These are phyloP conservation scores for Microsporum canis DNA, from an alignment of 2,329 filamentous ascomycete genomes.

Conservation along the genomic window DNA sequence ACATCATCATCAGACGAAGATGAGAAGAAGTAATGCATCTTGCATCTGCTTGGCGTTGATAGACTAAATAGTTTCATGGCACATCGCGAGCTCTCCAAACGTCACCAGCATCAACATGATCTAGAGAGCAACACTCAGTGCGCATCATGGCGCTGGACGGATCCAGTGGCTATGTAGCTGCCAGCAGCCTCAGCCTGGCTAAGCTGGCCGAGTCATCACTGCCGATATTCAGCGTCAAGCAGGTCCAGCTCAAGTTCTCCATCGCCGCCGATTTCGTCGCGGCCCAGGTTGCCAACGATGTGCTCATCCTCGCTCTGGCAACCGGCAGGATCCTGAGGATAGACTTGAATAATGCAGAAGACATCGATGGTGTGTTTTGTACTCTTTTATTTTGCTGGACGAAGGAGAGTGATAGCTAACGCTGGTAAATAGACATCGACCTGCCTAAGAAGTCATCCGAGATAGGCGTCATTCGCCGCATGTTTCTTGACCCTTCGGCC, in stretches of 20 bases:
- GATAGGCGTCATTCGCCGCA: slow-evolving; percentile 80
- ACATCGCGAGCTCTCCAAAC: too few species aligned
- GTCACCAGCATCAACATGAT: slow-evolving; percentile 7
- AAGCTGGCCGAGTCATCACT: slow-evolving; percentile 51
- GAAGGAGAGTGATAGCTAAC: not conserved
- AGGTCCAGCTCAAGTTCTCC: slow-evolving; percentile 85
- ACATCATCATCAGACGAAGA: too few species aligned
- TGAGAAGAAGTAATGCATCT: too few species aligned
- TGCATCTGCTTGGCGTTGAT: too few species aligned
- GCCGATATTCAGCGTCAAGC: slow-evolving; percentile 90
- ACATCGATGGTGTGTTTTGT: slow-evolving; percentile 67
- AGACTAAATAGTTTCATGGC: too few species aligned
- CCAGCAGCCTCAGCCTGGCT: slow-evolving; percentile 50
- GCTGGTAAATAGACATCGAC: slow-evolving; percentile 63
- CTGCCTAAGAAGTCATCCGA: slow-evolving; percentile 87
- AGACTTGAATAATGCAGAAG: slow-evolving; percentile 82
- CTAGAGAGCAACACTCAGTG: slow-evolving; percentile 13
- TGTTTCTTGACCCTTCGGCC: slow-evolving; percentile 95
- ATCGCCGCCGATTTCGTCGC: slow-evolving; percentile 93
- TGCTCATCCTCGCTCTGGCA: slow-evolving; percentile 80
- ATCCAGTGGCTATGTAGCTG: slow-evolving; percentile 60
- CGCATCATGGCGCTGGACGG: slow-evolving; percentile 57
- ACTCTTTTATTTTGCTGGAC: not conserved
- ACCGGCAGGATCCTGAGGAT: slow-evolving; percentile 89
- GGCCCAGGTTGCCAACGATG: slow-evolving; percentile 94